These are phyloP conservation scores for Geotrichum fermentans DNA, from an alignment of 1,139 yeast genomes.

Conservation along the genomic window DNA sequence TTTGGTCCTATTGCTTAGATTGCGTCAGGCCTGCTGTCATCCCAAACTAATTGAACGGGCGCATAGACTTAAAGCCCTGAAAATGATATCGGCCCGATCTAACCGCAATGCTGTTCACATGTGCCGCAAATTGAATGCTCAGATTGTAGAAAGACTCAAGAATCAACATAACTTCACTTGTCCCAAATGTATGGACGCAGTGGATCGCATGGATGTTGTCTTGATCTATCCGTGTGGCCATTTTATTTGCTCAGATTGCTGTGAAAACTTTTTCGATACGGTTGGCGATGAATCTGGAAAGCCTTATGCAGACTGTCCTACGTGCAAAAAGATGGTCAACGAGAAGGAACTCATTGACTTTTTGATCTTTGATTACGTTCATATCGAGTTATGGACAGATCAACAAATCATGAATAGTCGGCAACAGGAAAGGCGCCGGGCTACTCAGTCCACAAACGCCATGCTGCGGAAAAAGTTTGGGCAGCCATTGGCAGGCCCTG, in stretches of 20 bases:
- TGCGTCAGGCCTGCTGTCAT: slow-evolving; percentile 91
- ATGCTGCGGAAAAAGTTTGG: too few relatives aligned
- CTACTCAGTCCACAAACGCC: too few relatives aligned
- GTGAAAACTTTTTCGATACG: slow-evolving; percentile 24
- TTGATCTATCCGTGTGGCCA: slow-evolving; percentile 36
- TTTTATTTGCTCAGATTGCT: slow-evolving; percentile 34
- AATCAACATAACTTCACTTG: slow-evolving; percentile 46
- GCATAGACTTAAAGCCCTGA: slow-evolving; percentile 26
- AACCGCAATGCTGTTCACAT: slow-evolving; percentile 23
- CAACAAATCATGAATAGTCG: slow-evolving; percentile 22
- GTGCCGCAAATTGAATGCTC: slow-evolving; percentile 23
- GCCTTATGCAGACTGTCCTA: slow-evolving; percentile 23
- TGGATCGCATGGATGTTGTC: slow-evolving; percentile 44
- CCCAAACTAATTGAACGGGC: slow-evolving; percentile 69
- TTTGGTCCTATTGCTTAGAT: slow-evolving; percentile 66
- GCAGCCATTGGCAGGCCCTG: too few relatives aligned
- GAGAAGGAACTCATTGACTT: slow-evolving; percentile 26
- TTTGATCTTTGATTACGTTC: slow-evolving; percentile 29
- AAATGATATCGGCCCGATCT: slow-evolving; percentile 18
- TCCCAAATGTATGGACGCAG: slow-evolving; percentile 61
- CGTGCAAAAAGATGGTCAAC: slow-evolving; percentile 25
- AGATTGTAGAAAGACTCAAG: slow-evolving; percentile 24
- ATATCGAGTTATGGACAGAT: slow-evolving; percentile 25
- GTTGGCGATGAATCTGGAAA: slow-evolving; percentile 17
- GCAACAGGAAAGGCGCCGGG: too few relatives aligned